Percentiles rank a stretch among this genome's conserved stretches.
phyloP scores from a whole-genome alignment of 129 eudicot genomes.

The Centrapalus pauciflorus region DNA sequence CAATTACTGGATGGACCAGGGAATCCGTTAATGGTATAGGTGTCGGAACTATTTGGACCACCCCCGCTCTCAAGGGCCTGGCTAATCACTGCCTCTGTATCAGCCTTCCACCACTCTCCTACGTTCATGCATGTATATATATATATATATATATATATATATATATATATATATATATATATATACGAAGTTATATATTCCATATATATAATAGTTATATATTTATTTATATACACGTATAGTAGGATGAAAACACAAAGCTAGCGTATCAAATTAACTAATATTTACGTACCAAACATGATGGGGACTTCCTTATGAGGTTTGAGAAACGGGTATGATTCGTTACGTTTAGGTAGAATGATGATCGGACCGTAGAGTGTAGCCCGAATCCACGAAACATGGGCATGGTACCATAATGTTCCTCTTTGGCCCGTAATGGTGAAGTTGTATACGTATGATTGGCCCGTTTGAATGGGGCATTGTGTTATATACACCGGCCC shows the following conservation, averaged over 20 bases:
- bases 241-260: no score
- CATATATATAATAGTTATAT: no score
- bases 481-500: conserved; percentile 75
- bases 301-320: conserved; percentile 60
- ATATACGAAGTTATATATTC: no score
- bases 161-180: no score
- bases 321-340: conserved; percentile 58
- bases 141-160: no score
- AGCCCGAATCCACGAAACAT: conserved; percentile 63
- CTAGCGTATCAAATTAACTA: no score
- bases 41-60: conserved; percentile 62
- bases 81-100: conserved; percentile 57
- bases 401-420: conserved; percentile 71
- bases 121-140: no score
- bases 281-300: conserved; percentile 70
- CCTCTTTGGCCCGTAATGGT: conserved; percentile 66
- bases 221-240: no score
- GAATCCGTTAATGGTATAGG: conserved; percentile 59
- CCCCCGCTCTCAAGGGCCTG: conserved; percentile 65
- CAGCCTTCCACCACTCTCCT: conserved; percentile 85
- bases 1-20: conserved; percentile 65
- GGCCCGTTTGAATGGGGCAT: conserved; percentile 69
- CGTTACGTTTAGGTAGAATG: conserved; percentile 46
- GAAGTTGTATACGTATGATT: conserved; percentile 58
- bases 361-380: conserved; percentile 59